Evolutionary conservation across 257 asterid genomes (phyloP).

Genomic region (Nicotiana tomentosiformis): DNA sequence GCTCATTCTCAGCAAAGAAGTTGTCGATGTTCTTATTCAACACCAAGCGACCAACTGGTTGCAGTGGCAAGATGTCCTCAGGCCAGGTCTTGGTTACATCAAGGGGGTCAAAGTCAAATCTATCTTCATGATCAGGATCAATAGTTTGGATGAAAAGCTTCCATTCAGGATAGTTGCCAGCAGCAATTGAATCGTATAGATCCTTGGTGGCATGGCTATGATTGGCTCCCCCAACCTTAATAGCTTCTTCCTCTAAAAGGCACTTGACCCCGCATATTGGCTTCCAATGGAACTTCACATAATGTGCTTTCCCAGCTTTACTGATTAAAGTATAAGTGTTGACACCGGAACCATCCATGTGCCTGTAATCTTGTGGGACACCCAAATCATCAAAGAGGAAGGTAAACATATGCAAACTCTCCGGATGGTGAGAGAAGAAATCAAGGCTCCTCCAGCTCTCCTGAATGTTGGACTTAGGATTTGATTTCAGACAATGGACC

Average conservation of each 20-base stretch:
- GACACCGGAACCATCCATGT: conserved; percentile 13
- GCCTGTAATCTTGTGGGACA: conserved; percentile 7
- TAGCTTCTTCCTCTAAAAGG: conserved; percentile 11
- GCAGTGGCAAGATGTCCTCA: conserved; percentile 8
- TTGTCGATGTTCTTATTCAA: background rate
- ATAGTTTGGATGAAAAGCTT: conserved; percentile 11
- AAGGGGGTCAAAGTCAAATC: conserved; percentile 13
- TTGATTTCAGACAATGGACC: conserved; percentile 15
- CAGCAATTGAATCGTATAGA: conserved; percentile 10
- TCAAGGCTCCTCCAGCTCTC: conserved; percentile 9
- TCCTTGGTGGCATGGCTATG: conserved; percentile 15
- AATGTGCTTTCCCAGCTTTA: background rate
- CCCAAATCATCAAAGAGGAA: background rate
- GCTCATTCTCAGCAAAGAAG: conserved; percentile 15
- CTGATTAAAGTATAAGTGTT: conserved; percentile 8
- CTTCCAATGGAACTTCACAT: conserved; percentile 20
- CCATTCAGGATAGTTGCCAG: conserved; percentile 22
- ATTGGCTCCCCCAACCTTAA: conserved; percentile 9
- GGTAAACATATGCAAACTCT: background rate
- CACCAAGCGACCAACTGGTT: conserved; percentile 15
- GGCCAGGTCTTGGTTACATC: conserved; percentile 17
- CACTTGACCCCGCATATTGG: conserved; percentile 14
- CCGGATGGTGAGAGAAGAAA: conserved; percentile 9
- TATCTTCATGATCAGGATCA: conserved; percentile 8
- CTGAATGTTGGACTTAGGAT: conserved; percentile 12